Percentiles rank a stretch among this genome's conserved stretches.
Conservation (phyloP, 1,284 basidiomycete species). For the Kwoniella shivajii region DNA sequence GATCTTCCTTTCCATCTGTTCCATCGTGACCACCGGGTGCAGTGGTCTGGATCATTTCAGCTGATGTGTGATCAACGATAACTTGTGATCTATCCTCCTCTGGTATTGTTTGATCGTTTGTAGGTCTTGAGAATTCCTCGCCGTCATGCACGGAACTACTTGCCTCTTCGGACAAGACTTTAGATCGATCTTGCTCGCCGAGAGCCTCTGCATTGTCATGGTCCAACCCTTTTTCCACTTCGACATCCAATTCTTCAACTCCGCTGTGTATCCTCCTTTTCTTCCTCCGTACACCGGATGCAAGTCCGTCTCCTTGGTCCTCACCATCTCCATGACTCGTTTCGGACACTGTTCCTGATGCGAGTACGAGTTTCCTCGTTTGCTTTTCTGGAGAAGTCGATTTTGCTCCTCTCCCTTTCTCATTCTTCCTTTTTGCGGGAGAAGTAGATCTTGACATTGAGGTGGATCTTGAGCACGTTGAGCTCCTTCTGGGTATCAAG, state of each 20-base stretch:
- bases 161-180: not conserved
- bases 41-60: no score
- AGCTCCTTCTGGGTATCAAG: no score
- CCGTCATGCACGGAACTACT: not conserved
- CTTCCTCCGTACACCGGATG: no score
- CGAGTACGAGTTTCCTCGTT: not conserved
- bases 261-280: not conserved
- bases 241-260: not conserved
- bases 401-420: not conserved
- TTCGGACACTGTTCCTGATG: not conserved
- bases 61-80: no score
- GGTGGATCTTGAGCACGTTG: not conserved
- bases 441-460: not conserved
- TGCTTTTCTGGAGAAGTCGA: not conserved
- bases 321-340: not conserved
- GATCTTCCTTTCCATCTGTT: no score
- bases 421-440: not conserved
- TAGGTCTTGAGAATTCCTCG: not conserved
- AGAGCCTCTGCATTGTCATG: no score
- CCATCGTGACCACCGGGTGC: no score
- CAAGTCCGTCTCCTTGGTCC: not conserved
- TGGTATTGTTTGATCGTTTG: no score
- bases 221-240: no score
- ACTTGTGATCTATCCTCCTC: no score
- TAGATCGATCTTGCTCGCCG: not conserved